Percentiles rank a stretch among this genome's conserved stretches.
Evolutionary conservation across 108 stramenopile species (phyloP).

Genomic region (Tribonema minus): DNA sequence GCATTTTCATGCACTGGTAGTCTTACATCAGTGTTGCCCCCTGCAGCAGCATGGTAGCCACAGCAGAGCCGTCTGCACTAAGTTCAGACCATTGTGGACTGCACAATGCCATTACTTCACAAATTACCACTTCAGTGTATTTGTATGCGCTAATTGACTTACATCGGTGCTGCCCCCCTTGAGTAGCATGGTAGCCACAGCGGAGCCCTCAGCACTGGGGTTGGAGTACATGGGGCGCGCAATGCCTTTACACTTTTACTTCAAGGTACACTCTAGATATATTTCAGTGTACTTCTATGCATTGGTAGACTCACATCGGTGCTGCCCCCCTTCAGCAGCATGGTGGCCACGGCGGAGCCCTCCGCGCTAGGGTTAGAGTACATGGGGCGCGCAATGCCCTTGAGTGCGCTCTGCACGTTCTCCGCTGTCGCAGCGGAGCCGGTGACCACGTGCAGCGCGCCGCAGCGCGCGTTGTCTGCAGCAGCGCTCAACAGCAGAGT

Average conservation of each 20-base stretch:
- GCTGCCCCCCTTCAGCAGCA: constrained; percentile 19
- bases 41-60: constrained; percentile 14
- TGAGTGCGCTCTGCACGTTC: constrained; percentile 37
- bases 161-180: too few relatives aligned
- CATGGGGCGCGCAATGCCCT: constrained; percentile 44
- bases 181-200: constrained; percentile 21
- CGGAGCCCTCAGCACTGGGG: constrained; percentile 43
- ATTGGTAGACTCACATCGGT: too few relatives aligned
- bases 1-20: too few relatives aligned
- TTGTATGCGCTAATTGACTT: too few relatives aligned
- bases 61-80: constrained; percentile 31
- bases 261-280: too few relatives aligned
- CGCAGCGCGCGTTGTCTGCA: not conserved
- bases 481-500: too few relatives aligned
- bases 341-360: constrained; percentile 32
- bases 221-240: constrained; percentile 53
- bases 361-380: constrained; percentile 51
- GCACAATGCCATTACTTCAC: constrained; percentile 24
- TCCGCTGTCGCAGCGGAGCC: not conserved
- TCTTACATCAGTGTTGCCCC: too few relatives aligned
- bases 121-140: too few relatives aligned
- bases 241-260: too few relatives aligned
- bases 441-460: constrained; percentile 1
- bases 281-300: too few relatives aligned
- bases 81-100: constrained; percentile 53